These are phyloP conservation scores for Fusarium aywerte DNA, from an alignment of 2,329 filamentous ascomycete genomes.

Conservation along the genomic window DNA sequence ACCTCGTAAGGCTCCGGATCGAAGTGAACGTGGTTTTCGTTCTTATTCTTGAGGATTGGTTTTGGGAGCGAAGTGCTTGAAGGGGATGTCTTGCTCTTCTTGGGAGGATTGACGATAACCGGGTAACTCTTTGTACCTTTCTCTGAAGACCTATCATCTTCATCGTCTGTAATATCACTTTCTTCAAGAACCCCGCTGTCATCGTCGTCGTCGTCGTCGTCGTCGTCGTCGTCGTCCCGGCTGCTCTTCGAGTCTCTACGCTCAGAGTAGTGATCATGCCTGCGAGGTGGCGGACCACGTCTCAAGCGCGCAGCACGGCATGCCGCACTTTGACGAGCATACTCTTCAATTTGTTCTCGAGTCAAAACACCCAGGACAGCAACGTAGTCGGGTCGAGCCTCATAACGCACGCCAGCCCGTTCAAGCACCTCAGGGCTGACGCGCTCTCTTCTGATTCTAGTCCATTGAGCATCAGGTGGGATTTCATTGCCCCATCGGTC, in stretches of 20 bases:
- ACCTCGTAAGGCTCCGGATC: constrained; percentile 61
- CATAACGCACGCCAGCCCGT: constrained; percentile 66
- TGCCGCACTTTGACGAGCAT: constrained; percentile 61
- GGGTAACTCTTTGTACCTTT: constrained; percentile 51
- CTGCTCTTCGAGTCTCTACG: constrained; percentile 51
- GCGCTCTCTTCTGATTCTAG: constrained; percentile 64
- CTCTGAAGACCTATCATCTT: constrained; percentile 49
- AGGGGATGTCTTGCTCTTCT: constrained; percentile 50
- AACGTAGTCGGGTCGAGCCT: constrained; percentile 70
- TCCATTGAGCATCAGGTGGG: constrained; percentile 67
- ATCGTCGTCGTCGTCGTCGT: constrained; percentile 49
- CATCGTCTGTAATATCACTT: constrained; percentile 49
- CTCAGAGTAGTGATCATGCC: constrained; percentile 24
- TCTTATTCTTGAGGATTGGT: constrained; percentile 70
- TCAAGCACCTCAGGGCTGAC: constrained; percentile 69
- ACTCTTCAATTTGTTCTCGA: constrained; percentile 62
- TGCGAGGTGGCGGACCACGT: constrained; percentile 17
- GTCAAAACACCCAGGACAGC: constrained; percentile 67
- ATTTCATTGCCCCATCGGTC: constrained; percentile 69
- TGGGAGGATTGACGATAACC: constrained; percentile 53
- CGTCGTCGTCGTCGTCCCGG: constrained; percentile 49
- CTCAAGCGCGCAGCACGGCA: constrained; percentile 56
- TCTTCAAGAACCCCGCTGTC: constrained; percentile 48
- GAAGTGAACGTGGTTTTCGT: constrained; percentile 67
- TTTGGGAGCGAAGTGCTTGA: constrained; percentile 59